A percentile compares a stretch with the other conserved stretches of the same genome.
phyloP scores from a whole-genome alignment of 768 basidiomycete genomes.

The Serendipita vermifera region DNA sequence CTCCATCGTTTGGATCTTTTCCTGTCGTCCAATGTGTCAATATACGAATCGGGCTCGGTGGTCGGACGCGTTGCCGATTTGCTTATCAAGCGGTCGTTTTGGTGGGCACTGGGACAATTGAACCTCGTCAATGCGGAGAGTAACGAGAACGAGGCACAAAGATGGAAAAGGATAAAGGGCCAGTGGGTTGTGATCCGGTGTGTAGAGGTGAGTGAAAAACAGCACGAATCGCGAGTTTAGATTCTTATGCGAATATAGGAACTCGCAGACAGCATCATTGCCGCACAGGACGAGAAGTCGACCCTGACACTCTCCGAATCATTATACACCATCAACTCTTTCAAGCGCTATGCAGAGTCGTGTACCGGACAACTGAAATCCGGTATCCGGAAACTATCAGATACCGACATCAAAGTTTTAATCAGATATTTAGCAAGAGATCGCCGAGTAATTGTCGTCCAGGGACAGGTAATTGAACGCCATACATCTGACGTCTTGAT shows the following conservation, averaged over 20 bases:
- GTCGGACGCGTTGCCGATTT: conserved; percentile 56
- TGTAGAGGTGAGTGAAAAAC: conserved; percentile 42
- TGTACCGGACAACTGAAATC: conserved; percentile 29
- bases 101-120: conserved; percentile 78
- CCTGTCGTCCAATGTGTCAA: conserved; percentile 39
- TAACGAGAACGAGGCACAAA: conserved; percentile 30
- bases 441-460: conserved; percentile 43
- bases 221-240: too few relatives aligned
- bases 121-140: conserved; percentile 41
- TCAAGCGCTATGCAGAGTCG: conserved; percentile 35
- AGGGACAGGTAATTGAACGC: conserved; percentile 46
- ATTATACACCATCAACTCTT: conserved; percentile 48
- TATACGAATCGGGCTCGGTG: conserved; percentile 56
- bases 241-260: conserved; percentile 14
- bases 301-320: conserved; percentile 41
- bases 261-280: conserved; percentile 46
- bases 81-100: conserved; percentile 63
- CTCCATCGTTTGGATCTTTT: conserved; percentile 45
- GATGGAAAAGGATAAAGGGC: conserved; percentile 48
- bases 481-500: neutral
- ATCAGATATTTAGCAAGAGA: conserved; percentile 74
- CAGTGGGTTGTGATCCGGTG: conserved; percentile 57
- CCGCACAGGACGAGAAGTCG: conserved; percentile 31
- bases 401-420: conserved; percentile 54
- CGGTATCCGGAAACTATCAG: conserved; percentile 31